Percentiles rank a stretch among this genome's conserved stretches.
Evolutionary conservation across 257 asterid genomes (phyloP).

Genomic region (Coffea canephora): DNA sequence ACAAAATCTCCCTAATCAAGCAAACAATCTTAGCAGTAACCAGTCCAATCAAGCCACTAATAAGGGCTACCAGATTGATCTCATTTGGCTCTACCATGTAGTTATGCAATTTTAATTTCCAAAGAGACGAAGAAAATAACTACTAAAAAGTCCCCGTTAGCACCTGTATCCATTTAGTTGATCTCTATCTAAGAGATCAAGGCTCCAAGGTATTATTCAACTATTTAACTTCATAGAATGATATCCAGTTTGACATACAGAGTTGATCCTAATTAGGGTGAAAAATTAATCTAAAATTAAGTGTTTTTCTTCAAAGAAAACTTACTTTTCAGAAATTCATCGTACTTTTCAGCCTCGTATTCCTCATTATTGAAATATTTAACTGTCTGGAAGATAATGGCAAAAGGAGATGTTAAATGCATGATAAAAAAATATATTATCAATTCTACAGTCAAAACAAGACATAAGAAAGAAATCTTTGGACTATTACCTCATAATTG

Average conservation of each 20-base stretch:
- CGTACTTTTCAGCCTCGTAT: slow-evolving; percentile 85
- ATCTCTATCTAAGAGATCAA: neutral
- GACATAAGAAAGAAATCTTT: neutral
- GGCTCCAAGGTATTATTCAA: neutral
- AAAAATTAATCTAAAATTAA: neutral
- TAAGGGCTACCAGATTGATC: neutral
- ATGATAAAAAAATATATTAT: neutral
- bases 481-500: slow-evolving; percentile 75
- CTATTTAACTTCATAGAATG: neutral
- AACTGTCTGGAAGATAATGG: slow-evolving; percentile 67
- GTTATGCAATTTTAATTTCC: slow-evolving; percentile 7
- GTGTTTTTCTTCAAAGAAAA: slow-evolving; percentile 10
- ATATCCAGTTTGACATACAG: neutral
- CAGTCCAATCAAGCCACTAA: neutral
- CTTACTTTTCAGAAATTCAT: slow-evolving; percentile 84
- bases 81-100: neutral
- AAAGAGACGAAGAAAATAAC: neutral
- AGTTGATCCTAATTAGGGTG: neutral
- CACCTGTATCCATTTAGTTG: neutral
- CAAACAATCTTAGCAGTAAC: neutral
- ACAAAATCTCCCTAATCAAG: neutral
- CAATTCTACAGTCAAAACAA: neutral
- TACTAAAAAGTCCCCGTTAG: neutral
- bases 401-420: slow-evolving; percentile 15
- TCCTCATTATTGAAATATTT: slow-evolving; percentile 93